These are phyloP conservation scores for Zopfochytrium polystomum DNA, from an alignment of 371 early-diverging fungal genomes.

Conservation along the genomic window DNA sequence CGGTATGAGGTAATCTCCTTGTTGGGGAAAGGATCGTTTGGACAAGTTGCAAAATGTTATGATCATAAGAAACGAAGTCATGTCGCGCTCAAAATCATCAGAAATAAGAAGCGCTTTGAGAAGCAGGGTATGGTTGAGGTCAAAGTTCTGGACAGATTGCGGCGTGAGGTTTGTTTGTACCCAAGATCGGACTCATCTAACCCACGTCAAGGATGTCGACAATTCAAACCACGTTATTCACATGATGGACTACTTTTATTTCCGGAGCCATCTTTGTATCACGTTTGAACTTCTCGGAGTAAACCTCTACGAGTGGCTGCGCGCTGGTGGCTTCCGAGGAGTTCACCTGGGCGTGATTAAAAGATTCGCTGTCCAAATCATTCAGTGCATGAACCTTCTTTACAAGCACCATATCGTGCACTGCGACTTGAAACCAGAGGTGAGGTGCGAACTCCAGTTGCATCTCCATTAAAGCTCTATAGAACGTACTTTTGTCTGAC, in stretches of 20 bases:
- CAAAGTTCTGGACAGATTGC: constrained; percentile 76
- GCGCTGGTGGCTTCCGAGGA: constrained; percentile 89
- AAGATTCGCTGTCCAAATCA: constrained; percentile 80
- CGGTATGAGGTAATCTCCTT: constrained; percentile 86
- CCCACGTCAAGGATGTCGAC: constrained; percentile 74
- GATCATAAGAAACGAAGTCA: constrained; percentile 84
- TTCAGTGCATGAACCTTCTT: constrained; percentile 79
- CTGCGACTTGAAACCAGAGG: constrained; percentile 97
- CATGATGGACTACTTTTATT: constrained; percentile 88
- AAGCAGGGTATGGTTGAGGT: constrained; percentile 93
- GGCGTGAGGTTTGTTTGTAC: constrained; percentile 51
- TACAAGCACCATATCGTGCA: constrained; percentile 81
- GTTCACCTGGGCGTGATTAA: constrained; percentile 78
- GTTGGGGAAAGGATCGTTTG: constrained; percentile 97
- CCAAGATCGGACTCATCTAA: background rate
- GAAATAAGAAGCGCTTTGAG: constrained; percentile 93
- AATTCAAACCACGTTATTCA: constrained; percentile 76
- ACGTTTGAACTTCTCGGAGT: constrained; percentile 91
- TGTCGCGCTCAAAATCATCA: constrained; percentile 94
- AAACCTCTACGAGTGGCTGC: constrained; percentile 97
- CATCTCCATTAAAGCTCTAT: too few relatives aligned
- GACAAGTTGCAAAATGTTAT: constrained; percentile 91
- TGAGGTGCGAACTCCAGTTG: too few relatives aligned
- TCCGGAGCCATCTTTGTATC: constrained; percentile 92
- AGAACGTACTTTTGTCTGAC: constrained; percentile 40